These are phyloP conservation scores for Paspalum notatum DNA, from an alignment of 176 grass and related monocot genomes.

Conservation along the genomic window DNA sequence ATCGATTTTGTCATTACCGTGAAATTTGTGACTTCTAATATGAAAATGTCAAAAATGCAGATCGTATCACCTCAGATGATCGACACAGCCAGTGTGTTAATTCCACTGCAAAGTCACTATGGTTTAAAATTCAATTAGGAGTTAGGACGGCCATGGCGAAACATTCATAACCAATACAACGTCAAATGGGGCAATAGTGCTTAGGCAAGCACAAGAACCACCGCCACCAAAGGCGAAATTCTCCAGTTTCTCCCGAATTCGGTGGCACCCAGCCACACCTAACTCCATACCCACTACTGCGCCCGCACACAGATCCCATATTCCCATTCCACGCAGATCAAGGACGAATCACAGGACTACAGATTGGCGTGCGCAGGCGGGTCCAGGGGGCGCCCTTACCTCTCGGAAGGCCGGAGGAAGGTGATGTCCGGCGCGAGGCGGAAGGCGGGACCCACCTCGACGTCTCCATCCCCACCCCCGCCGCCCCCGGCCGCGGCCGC, in stretches of 20 bases:
- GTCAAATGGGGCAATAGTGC: slow-evolving; percentile 11
- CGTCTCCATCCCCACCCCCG: slow-evolving; percentile 17
- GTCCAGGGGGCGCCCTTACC: slow-evolving; percentile 40
- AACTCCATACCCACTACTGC: not conserved
- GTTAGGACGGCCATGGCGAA: not conserved
- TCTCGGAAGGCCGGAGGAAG: slow-evolving; percentile 89
- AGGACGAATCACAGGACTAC: not conserved
- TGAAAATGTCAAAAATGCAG: not conserved
- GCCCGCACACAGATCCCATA: slow-evolving; percentile 34
- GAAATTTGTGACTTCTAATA: not conserved
- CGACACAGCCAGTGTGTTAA: not conserved
- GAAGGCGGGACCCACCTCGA: slow-evolving; percentile 59
- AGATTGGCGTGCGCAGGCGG: not conserved
- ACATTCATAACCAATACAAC: not conserved
- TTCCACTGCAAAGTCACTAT: not conserved
- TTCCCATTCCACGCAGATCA: slow-evolving; percentile 5
- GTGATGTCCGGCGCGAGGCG: slow-evolving; percentile 87
- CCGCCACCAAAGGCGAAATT: not conserved
- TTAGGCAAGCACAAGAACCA: not conserved
- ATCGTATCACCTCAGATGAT: not conserved
- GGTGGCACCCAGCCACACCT: not conserved
- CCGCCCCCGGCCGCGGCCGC: not conserved
- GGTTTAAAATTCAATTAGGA: not conserved
- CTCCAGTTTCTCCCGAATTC: not conserved
- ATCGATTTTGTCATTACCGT: not conserved